These are phyloP conservation scores for Colletotrichum noveboracense DNA, from an alignment of 2,329 filamentous ascomycete genomes.

Conservation along the genomic window DNA sequence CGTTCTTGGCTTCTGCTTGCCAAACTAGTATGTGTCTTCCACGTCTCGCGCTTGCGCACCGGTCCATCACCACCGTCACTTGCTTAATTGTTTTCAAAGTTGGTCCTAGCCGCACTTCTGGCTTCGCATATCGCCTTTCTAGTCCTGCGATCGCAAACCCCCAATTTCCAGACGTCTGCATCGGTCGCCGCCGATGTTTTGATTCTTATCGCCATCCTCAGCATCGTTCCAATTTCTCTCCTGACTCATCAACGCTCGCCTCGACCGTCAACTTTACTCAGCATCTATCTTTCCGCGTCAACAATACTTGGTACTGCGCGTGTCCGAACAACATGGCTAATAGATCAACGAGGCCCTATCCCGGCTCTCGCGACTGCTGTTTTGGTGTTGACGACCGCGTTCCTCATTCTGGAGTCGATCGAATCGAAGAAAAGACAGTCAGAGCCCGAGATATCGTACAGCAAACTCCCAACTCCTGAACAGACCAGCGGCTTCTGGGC, in stretches of 20 bases:
- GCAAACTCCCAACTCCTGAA: background rate
- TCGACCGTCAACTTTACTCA: constrained; percentile 29
- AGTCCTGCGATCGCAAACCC: constrained; percentile 10
- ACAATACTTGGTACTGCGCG: constrained; percentile 21
- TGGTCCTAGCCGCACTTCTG: constrained; percentile 10
- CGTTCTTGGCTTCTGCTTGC: background rate
- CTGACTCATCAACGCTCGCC: constrained; percentile 25
- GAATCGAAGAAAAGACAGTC: background rate
- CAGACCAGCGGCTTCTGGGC: constrained; percentile 12
- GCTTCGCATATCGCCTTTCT: constrained; percentile 23
- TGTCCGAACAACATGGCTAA: background rate
- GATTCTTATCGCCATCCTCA: constrained; percentile 13
- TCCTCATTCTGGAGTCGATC: background rate
- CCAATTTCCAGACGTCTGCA: constrained; percentile 2
- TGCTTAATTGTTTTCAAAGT: background rate
- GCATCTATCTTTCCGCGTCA: constrained; percentile 24
- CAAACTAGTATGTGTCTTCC: constrained; percentile 21
- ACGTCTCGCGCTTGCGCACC: background rate
- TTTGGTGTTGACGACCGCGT: background rate
- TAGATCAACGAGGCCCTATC: background rate
- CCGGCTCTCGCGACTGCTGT: background rate
- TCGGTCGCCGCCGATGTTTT: constrained; percentile 27
- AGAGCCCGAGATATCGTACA: background rate
- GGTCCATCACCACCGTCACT: fast-evolving
- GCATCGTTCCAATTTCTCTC: constrained; percentile 20